Base-by-base conservation (phyloP, 2,329 filamentous ascomycete species). In the Curvularia lunata region DNA sequence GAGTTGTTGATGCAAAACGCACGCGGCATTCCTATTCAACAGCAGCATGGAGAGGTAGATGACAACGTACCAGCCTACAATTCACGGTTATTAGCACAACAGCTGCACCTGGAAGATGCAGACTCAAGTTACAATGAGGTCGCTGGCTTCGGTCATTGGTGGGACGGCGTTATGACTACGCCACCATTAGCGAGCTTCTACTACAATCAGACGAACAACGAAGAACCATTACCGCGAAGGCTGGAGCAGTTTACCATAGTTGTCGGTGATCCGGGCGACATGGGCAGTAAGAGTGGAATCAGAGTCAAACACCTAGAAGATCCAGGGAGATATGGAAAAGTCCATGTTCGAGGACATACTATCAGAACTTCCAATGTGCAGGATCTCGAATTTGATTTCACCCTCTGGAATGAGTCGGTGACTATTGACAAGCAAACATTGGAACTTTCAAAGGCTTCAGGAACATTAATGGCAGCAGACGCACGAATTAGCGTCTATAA, bases 11-110 rank as follows among this genome's bases (percentile, higher is more conserved):
- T 82, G 53, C 70, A 77, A 2, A 87, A 87, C 59, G 71, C 79
- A 16, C 77, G 76, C 37, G 83, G 80, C 8, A 83, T 86, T 25
- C 82, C 82, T 1, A 77, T 86, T 3, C 69, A 84, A 34, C 82
- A 85, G 62, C 84, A 86, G 59, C 85, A 87, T 69, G 84, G 85
- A 5, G 76, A 78, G 27, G 65, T 74, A 9, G 85, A 87, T 65
- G 83, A 85, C 61, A 87, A 87, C 64, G 85, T 87, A 3, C 85
- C 85, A 0, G 75, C 79, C 5, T 86, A 84, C 63, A 81, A 87
- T 68, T 86, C 84, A 4, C 77, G 85, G 8, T 71, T 85, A 9
- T 81, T 87, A 71, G 78, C 79, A 43, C 79, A 83, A 57, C 74
- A 84, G 41, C 70, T 84, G 12, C 74, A 74, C 21, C 76, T 42